Evolutionary conservation across 129 eudicot genomes (phyloP), one percentile per base, ranked within the genome.

Genomic region (Lonicera japonica): DNA sequence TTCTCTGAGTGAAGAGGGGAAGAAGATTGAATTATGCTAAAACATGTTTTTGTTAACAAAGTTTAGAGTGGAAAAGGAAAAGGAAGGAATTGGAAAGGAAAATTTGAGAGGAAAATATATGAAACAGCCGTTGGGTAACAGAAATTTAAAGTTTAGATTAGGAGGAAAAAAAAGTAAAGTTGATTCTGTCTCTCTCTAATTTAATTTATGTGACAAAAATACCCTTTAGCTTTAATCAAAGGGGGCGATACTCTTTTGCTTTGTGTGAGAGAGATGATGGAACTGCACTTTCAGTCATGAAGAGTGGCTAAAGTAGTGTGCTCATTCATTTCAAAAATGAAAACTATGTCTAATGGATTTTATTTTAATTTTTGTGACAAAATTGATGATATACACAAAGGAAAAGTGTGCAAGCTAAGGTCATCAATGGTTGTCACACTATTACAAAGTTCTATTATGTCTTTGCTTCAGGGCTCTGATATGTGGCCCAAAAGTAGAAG

Each of bases 161-260:
- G 64, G 74, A 54, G 79, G 67, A 79, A 83, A 80, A 83, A 80
- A 29, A 29, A 74, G 66, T 58, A 78, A 82, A 80, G 78, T 59
- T 77, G 86, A 82, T 82, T 41, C 80, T 68, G 36, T 54, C 63
- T 18, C 45, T 47, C 48, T 63, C 3, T 51, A 25, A 63, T 54
- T 78, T 68, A 68, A 70, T 73, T 78, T 66, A 64, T 72, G 79
- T 80, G 83, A 77, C 97, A 74, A 80, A 69, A 82, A 60, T 84
- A 67, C 95, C 96, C 88, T 86, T 80, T 76, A 87, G 60, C 96
- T 87, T 92, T 87, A 84, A 82, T 68, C 71, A 82, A 87, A 69
- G 79, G 65, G 63, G 36, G 36, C n/a, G 36, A 29, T 59, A 48
- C 58, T 66, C 54, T 74, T 67, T 64, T 41, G 38, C 64, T 85